Evolutionary conservation across 2,329 filamentous ascomycete species (phyloP), one percentile per base, ranked within the genome.

Genomic region (Alternaria alternata): DNA sequence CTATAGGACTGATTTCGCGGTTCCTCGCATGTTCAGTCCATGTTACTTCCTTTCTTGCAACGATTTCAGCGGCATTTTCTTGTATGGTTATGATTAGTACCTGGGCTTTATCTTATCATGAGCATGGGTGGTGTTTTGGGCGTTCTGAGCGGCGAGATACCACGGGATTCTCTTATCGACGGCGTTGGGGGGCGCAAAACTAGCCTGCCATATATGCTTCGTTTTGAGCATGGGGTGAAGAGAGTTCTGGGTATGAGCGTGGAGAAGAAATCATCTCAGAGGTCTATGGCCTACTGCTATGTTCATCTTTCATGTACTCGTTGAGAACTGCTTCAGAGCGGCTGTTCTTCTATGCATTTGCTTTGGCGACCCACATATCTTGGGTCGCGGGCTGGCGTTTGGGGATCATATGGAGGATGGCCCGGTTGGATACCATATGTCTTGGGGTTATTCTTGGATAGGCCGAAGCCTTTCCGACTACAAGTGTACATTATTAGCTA

Each of bases 231-330:
- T 30, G 11, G 14, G 7, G 49, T 34, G 28, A 32, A n/a, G 49
- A 20, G 26, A 6, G 5, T 24, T 57, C 39, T 22, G 49, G 28
- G 11, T n/a, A 87, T 73, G 7, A 36, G 51, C 16, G 38, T 57
- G 34, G 86, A 41, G 49, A 74, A 18, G 34, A 41, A 36, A 6
- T 12, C 36, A 53, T 36, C 51, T 53, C 16, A 39, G 11, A 16
- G 4, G 36, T 47, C 26, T 26, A 47, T 34, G 43, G 42, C 16
- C n/a, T 46, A 30, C 57, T 30, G 41, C 5, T 26, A 43, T 24
- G 52, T 30, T 39, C 38, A 42, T 43, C 32, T 60, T 5, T 43
- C 46, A n/a, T 24, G 11, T 6, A 32, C 38, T 20, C 5, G 39
- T 47, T 51, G 46, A 42, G 41, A 26, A 52, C 54, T 30, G n/a